Percentiles rank a stretch among this genome's conserved stretches.
phyloP scores from a whole-genome alignment of 208 protist species.

The Leishmania mexicana region DNA sequence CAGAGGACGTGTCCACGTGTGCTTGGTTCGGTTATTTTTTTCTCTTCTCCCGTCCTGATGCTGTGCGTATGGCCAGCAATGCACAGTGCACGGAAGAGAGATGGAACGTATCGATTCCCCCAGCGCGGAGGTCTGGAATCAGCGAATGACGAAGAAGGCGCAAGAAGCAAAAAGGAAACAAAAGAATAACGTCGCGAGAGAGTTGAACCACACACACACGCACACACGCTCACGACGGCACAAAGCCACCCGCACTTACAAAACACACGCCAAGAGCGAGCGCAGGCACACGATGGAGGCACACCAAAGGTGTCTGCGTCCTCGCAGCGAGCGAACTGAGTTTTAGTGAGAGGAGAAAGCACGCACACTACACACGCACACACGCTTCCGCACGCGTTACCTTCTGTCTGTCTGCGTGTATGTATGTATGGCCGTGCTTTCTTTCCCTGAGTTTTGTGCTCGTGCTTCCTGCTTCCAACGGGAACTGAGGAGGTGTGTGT shows the following conservation, averaged over 20 bases:
- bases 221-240: background rate
- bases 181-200: background rate
- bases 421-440: conserved; percentile 1
- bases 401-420: background rate
- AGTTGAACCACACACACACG: background rate
- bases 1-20: conserved; percentile 6
- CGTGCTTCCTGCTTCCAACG: background rate
- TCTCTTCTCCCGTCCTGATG: background rate
- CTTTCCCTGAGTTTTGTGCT: background rate
- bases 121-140: background rate
- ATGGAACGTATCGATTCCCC: background rate
- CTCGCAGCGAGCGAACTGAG: background rate
- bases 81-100: background rate
- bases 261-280: background rate
- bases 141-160: background rate
- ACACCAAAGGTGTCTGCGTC: background rate
- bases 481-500: background rate
- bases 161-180: background rate
- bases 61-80: background rate
- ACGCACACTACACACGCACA: background rate
- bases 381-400: background rate
- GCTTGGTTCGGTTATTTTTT: too few species aligned
- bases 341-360: background rate
- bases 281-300: background rate
- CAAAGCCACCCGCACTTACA: background rate